phyloP scores from a whole-genome alignment of 768 basidiomycete genomes.

The Candolleomyces efflorescens region DNA sequence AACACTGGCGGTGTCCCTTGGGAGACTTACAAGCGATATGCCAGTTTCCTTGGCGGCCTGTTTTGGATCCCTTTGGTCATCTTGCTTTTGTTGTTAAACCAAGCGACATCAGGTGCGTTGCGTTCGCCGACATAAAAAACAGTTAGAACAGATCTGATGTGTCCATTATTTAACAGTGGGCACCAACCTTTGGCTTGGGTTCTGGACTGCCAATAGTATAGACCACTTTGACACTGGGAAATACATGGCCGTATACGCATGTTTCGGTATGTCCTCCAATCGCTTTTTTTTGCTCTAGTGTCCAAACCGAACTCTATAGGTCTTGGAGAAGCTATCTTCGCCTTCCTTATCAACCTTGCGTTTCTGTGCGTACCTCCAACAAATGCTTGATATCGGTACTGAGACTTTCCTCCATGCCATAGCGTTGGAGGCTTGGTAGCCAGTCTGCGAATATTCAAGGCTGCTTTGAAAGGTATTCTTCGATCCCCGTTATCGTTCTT shows the following conservation, averaged over 20 bases:
- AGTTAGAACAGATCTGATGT: not conserved
- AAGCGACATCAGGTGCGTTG: conserved; percentile 44
- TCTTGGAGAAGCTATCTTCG: too few relatives aligned
- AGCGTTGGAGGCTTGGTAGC: conserved; percentile 37
- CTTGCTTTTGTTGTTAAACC: conserved; percentile 34
- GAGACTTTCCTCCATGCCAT: conserved; percentile 46
- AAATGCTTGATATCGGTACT: conserved; percentile 42
- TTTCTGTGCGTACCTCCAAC: not conserved
- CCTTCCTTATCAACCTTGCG: not conserved
- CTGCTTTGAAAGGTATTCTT: conserved; percentile 52
- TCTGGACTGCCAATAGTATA: conserved; percentile 62
- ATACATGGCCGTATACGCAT: conserved; percentile 63
- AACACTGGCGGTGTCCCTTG: conserved; percentile 50
- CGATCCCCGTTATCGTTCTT: conserved; percentile 64
- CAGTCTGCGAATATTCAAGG: conserved; percentile 49
- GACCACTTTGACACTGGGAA: conserved; percentile 51
- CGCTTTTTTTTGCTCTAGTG: not conserved
- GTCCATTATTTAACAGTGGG: conserved; percentile 35
- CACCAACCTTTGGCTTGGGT: conserved; percentile 66
- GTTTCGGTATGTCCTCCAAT: conserved; percentile 26
- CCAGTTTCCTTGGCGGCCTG: conserved; percentile 44
- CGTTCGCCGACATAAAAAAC: too few relatives aligned
- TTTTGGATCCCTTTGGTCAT: conserved; percentile 42
- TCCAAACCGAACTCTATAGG: too few relatives aligned
- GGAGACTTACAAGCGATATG: conserved; percentile 45